Evolutionary conservation across 345 rosid species (phyloP).

Genomic region (Isatis tinctoria): DNA sequence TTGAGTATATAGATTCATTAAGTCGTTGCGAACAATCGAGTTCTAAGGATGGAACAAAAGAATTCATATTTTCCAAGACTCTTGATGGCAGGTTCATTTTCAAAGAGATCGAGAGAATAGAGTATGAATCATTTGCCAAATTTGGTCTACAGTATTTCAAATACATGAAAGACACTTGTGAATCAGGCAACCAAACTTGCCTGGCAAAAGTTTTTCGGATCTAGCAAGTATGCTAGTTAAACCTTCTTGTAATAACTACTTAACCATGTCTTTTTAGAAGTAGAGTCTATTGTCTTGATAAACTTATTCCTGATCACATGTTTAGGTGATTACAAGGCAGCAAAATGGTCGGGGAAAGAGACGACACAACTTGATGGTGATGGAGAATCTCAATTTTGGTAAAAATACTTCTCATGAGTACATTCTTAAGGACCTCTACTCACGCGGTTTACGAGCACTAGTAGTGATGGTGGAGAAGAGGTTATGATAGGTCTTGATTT

Average conservation of each 20-base stretch:
- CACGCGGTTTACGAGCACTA: conserved; percentile 41
- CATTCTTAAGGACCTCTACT: conserved; percentile 77
- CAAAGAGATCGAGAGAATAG: conserved; percentile 77
- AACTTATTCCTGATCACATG: no score
- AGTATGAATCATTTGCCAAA: conserved; percentile 68
- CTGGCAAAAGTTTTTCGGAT: conserved; percentile 82
- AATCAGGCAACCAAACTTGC: conserved; percentile 64
- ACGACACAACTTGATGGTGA: conserved; percentile 74
- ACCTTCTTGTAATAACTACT: background rate
- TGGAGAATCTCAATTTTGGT: conserved; percentile 78
- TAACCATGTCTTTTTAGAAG: background rate
- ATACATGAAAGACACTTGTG: conserved; percentile 59
- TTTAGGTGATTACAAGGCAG: conserved; percentile 60
- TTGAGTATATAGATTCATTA: no score
- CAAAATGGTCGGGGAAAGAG: conserved; percentile 52
- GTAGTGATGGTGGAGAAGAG: conserved; percentile 40
- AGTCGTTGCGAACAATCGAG: no score
- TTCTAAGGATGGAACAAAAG: conserved; percentile 42
- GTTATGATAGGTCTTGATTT: conserved; percentile 79
- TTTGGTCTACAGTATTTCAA: conserved; percentile 63
- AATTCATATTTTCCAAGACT: conserved; percentile 65
- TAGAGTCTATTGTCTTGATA: background rate
- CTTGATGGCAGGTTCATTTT: conserved; percentile 64
- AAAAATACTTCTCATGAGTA: conserved; percentile 58
- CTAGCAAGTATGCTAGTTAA: conserved; percentile 50